Evolutionary conservation across 192 early-diverging fungal genomes (phyloP).

Genomic region (Podila minutissima): DNA sequence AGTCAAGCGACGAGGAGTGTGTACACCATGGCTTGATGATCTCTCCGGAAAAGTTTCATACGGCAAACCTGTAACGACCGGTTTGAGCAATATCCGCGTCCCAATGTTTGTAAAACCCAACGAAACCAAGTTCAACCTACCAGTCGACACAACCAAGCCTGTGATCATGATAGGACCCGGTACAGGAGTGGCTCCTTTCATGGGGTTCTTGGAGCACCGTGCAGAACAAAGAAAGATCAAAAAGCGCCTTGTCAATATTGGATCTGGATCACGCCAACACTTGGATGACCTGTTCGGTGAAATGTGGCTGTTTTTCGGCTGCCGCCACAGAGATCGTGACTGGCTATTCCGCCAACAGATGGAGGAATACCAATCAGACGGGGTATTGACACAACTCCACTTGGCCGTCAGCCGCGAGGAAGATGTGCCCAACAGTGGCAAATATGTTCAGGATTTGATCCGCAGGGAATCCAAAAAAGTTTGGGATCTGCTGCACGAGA

Average conservation of each 20-base stretch:
- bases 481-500: constrained; percentile 64
- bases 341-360: constrained; percentile 77
- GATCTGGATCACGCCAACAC: constrained; percentile 27
- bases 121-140: constrained; percentile 74
- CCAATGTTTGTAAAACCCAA: constrained; percentile 69
- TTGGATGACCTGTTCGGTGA: constrained; percentile 59
- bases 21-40: constrained; percentile 84
- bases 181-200: constrained; percentile 95
- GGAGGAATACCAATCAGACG: constrained; percentile 53
- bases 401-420: constrained; percentile 75
- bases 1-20: constrained; percentile 67
- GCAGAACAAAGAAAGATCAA: constrained; percentile 56
- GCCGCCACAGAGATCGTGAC: constrained; percentile 73
- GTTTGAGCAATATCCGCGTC: constrained; percentile 25
- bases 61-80: constrained; percentile 14
- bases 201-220: constrained; percentile 88
- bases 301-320: constrained; percentile 86
- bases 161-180: constrained; percentile 92
- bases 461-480: constrained; percentile 61
- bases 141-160: constrained; percentile 64
- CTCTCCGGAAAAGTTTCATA: constrained; percentile 58
- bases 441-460: constrained; percentile 91
- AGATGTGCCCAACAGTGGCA: constrained; percentile 49
- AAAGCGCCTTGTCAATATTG: constrained; percentile 43
- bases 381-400: constrained; percentile 66